Conservation (phyloP, 306 rosid genomes). For the Gastrolobium bilobum region DNA sequence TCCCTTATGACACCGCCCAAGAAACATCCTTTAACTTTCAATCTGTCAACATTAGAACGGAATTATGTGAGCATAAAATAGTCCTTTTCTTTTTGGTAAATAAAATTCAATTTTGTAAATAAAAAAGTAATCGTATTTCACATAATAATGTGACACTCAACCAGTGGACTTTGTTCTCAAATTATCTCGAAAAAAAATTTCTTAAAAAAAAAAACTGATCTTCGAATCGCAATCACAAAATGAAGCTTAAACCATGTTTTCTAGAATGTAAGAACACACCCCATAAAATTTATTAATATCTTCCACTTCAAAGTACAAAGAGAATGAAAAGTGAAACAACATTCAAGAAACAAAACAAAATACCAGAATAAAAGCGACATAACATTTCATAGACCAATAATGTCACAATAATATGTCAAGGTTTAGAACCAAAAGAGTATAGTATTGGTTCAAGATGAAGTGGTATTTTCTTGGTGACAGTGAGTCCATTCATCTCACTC, state of each 20-base stretch:
- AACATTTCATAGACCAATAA: no score
- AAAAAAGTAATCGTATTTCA: neutral
- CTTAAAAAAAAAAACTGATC: neutral
- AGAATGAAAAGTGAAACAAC: neutral
- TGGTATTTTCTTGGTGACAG: conserved; percentile 47
- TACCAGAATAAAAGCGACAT: no score
- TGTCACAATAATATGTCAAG: no score
- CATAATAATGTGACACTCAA: neutral
- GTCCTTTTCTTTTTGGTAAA: no score
- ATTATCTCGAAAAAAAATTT: neutral
- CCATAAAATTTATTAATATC: no score
- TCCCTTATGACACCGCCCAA: no score
- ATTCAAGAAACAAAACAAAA: neutral
- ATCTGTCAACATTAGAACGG: no score
- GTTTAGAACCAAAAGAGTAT: no score
- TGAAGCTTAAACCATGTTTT: neutral
- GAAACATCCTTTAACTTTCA: no score
- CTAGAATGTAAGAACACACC: neutral
- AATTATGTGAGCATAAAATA: no score
- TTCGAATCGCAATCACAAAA: neutral
- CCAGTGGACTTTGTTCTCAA: neutral
- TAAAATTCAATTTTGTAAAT: no score
- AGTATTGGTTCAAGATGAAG: neutral
- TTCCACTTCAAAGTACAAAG: neutral
- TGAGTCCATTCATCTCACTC: conserved; percentile 39